A percentile compares a stretch with the other conserved stretches of the same genome.
Conservation (phyloP, 2,329 filamentous ascomycete species). For the Aspergillus floridensis region DNA sequence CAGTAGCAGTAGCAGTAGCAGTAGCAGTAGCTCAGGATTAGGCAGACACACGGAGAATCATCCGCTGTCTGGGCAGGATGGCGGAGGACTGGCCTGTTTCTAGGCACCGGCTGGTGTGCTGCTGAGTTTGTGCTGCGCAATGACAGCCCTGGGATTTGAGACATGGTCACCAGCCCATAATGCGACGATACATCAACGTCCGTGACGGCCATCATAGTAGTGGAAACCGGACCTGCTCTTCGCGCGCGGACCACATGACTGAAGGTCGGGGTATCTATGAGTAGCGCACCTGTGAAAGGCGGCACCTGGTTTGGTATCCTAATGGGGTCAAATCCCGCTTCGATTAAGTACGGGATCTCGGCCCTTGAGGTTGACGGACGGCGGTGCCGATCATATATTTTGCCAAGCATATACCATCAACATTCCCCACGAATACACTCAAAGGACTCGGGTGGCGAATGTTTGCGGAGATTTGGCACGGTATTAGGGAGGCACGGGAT, state of each 20-base stretch:
- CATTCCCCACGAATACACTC: not conserved
- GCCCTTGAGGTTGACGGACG: not conserved
- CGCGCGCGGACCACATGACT: not conserved
- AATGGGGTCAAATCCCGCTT: not conserved
- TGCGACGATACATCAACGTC: not conserved
- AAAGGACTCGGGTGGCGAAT: not conserved
- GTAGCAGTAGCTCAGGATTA: not conserved
- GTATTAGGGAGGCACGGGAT: not conserved
- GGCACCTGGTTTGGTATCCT: not conserved
- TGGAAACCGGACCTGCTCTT: not conserved
- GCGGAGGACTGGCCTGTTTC: not conserved
- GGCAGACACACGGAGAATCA: not conserved
- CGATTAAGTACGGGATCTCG: not conserved
- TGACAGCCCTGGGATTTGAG: not conserved
- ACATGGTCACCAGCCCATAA: not conserved
- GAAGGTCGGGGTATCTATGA: not conserved
- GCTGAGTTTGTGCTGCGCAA: not conserved
- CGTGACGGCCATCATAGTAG: not conserved
- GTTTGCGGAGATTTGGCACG: not conserved
- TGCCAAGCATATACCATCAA: not conserved
- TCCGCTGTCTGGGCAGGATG: not conserved
- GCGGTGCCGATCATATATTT: not conserved
- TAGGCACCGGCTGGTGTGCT: not conserved
- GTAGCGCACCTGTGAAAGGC: not conserved
- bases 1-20: not conserved